Conservation (phyloP, 331 rosid genomes). For the Spiraea crenata region DNA sequence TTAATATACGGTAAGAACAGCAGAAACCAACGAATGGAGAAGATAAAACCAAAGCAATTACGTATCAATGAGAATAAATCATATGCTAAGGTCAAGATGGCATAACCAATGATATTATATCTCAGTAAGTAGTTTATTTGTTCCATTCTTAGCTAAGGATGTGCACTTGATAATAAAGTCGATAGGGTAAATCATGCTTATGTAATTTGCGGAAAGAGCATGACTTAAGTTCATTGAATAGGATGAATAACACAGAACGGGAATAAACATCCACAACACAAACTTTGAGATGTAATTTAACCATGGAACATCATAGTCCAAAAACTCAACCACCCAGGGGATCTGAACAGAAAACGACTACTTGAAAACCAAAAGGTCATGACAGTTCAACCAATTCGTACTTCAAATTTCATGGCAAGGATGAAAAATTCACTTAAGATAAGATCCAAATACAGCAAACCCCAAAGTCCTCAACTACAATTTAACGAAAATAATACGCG, state of each 20-base stretch:
- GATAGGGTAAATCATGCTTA: neutral
- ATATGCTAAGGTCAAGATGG: neutral
- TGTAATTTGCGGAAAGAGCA: neutral
- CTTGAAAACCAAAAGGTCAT: neutral
- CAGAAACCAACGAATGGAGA: neutral
- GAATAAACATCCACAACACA: neutral
- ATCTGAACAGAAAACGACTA: neutral
- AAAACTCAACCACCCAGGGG: neutral
- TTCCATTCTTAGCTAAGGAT: neutral
- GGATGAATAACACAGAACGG: neutral
- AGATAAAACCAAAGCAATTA: neutral
- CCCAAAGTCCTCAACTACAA: neutral
- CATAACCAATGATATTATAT: neutral
- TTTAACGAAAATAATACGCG: neutral
- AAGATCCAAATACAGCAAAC: neutral
- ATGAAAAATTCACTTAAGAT: neutral
- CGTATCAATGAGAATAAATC: neutral
- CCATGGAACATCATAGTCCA: neutral
- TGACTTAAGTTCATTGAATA: neutral
- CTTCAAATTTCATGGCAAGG: neutral
- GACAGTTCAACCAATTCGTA: neutral
- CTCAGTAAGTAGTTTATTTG: neutral
- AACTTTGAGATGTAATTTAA: neutral
- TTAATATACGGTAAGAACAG: conserved; percentile 13
- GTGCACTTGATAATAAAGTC: neutral